Evolutionary conservation across 2,329 filamentous ascomycete genomes (phyloP).

Genomic region (Thielaviopsis ethacetica): DNA sequence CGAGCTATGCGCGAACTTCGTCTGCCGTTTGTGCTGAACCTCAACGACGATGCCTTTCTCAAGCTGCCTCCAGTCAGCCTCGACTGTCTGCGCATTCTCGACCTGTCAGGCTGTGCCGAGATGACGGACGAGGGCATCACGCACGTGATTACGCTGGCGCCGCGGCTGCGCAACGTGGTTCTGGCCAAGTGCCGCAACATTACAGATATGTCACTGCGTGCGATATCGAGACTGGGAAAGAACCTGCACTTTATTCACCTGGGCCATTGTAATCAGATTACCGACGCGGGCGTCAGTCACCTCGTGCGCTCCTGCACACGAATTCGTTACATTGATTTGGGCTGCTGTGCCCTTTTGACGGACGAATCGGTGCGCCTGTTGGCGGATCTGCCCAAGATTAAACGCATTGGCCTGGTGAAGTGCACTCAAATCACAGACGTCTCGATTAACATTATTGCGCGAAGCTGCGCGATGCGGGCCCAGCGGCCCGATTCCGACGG

Average conservation of each 20-base stretch:
- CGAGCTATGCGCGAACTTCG: slow-evolving; percentile 79
- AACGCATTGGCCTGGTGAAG: slow-evolving; percentile 89
- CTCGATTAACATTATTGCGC: slow-evolving; percentile 41
- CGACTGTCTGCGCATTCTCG: slow-evolving; percentile 81
- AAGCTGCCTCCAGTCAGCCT: slow-evolving; percentile 51
- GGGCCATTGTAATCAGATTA: slow-evolving; percentile 83
- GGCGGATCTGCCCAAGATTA: slow-evolving; percentile 76
- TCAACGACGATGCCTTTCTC: slow-evolving; percentile 80
- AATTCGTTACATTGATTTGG: slow-evolving; percentile 92
- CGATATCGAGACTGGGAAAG: slow-evolving; percentile 80
- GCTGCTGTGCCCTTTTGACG: slow-evolving; percentile 82
- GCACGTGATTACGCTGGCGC: slow-evolving; percentile 73
- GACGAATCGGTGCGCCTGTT: slow-evolving; percentile 74
- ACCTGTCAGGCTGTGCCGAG: slow-evolving; percentile 74
- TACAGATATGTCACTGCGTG: slow-evolving; percentile 72
- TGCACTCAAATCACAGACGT: slow-evolving; percentile 79
- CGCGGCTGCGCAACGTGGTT: slow-evolving; percentile 79
- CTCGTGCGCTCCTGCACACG: slow-evolving; percentile 77
- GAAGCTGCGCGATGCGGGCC: background rate
- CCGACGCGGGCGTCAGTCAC: slow-evolving; percentile 70
- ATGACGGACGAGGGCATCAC: slow-evolving; percentile 77
- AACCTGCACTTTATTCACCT: slow-evolving; percentile 95
- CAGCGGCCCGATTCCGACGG: slow-evolving; percentile 14
- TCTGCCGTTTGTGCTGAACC: slow-evolving; percentile 66
- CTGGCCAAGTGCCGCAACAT: slow-evolving; percentile 88